Conservation (phyloP, 2,329 filamentous ascomycete genomes). For the Pyrenophora teres region DNA sequence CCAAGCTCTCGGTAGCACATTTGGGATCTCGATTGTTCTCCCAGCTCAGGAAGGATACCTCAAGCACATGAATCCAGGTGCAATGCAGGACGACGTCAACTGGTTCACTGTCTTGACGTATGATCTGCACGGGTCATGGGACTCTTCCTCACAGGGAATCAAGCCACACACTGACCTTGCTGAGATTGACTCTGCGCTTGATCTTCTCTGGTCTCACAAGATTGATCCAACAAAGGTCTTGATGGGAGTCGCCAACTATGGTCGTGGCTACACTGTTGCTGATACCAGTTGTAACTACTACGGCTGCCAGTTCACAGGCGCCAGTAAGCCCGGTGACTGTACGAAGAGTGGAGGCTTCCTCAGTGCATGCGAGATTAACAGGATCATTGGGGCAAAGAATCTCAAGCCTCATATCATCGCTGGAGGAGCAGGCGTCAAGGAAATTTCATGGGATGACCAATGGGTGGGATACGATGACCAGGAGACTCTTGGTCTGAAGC, state of each 20-base stretch:
- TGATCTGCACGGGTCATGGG: conserved; percentile 49
- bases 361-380: conserved; percentile 44
- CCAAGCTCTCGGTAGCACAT: conserved; percentile 21
- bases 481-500: conserved; percentile 31
- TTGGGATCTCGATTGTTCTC: conserved; percentile 31
- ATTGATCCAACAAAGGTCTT: conserved; percentile 50
- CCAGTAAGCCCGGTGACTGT: conserved; percentile 25
- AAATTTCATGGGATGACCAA: conserved; percentile 44
- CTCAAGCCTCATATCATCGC: conserved; percentile 28
- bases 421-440: conserved; percentile 41
- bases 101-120: conserved; percentile 56
- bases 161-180: conserved; percentile 54
- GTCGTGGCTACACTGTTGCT: conserved; percentile 40
- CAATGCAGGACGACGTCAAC: conserved; percentile 39
- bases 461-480: conserved; percentile 51
- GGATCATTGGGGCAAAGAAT: conserved; percentile 28
- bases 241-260: conserved; percentile 56
- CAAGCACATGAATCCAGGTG: conserved; percentile 30
- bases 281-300: conserved; percentile 23
- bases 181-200: conserved; percentile 50
- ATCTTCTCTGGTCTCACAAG: conserved; percentile 55
- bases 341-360: conserved; percentile 43
- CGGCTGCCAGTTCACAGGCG: conserved; percentile 28
- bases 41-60: conserved; percentile 37
- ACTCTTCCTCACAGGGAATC: conserved; percentile 17